Evolutionary conservation across 1,284 basidiomycete species (phyloP).

Genomic region (Leccinum colubrinum): DNA sequence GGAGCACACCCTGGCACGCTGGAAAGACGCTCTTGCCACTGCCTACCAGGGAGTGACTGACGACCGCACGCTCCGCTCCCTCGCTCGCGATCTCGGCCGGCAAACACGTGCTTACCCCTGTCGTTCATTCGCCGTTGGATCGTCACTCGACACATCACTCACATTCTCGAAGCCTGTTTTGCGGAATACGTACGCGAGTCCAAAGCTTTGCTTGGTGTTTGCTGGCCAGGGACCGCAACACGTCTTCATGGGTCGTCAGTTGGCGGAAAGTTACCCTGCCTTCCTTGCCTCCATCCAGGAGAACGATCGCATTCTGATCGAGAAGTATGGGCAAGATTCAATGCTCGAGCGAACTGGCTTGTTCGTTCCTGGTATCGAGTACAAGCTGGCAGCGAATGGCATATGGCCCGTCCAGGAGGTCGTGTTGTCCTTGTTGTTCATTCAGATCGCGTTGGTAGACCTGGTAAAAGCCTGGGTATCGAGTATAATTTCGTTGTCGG

Average conservation of each 20-base stretch:
- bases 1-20: constrained; percentile 22
- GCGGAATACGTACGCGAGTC: constrained; percentile 19
- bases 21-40: constrained; percentile 21
- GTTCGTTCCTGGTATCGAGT: constrained; percentile 29
- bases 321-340: constrained; percentile 26
- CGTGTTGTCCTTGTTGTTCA: constrained; percentile 30
- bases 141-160: constrained; percentile 17
- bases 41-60: constrained; percentile 19
- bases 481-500: constrained; percentile 31
- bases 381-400: constrained; percentile 26
- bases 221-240: constrained; percentile 32
- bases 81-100: constrained; percentile 24
- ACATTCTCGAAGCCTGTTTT: constrained; percentile 28
- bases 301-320: constrained; percentile 27
- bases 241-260: constrained; percentile 32
- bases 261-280: constrained; percentile 26
- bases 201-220: constrained; percentile 33
- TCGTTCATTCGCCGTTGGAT: constrained; percentile 24
- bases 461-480: constrained; percentile 12
- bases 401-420: constrained; percentile 32
- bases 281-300: constrained; percentile 27
- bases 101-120: constrained; percentile 28
- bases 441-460: constrained; percentile 30
- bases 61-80: constrained; percentile 21
- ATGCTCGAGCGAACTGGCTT: constrained; percentile 32